These are phyloP conservation scores for Blastobotrys peoriensis DNA, from an alignment of 805 yeast genomes.

Conservation along the genomic window DNA sequence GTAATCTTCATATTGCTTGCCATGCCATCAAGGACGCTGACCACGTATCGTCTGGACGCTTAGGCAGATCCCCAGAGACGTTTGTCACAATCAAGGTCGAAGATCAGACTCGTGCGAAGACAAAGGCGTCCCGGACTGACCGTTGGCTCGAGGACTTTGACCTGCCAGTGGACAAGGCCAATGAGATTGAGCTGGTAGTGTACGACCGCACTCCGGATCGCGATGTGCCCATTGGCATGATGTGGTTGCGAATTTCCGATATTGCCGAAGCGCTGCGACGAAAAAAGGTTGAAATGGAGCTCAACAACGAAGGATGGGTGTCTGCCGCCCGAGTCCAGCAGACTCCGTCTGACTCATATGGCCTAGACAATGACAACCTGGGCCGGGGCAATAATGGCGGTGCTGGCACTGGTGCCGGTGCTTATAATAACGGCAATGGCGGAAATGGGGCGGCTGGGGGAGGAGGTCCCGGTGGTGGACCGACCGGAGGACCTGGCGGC, in stretches of 20 bases:
- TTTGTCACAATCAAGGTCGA: conserved; percentile 75
- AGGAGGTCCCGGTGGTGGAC: too few species aligned
- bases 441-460: conserved; percentile 4
- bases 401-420: conserved; percentile 10
- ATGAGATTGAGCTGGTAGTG: conserved; percentile 83
- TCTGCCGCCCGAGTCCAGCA: conserved; percentile 47
- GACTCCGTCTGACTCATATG: not conserved
- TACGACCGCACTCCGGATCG: conserved; percentile 62
- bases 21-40: conserved; percentile 82
- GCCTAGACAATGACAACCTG: not conserved
- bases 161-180: conserved; percentile 80
- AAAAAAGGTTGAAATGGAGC: conserved; percentile 70
- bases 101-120: conserved; percentile 74
- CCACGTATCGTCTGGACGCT: conserved; percentile 80
- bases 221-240: conserved; percentile 80
- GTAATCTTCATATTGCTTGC: conserved; percentile 67
- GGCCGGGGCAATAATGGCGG: not conserved
- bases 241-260: conserved; percentile 88
- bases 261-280: conserved; percentile 92
- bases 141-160: conserved; percentile 80
- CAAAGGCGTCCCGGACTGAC: conserved; percentile 69
- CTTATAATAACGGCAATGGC: conserved; percentile 9
- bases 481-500: conserved; percentile 1
- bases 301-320: conserved; percentile 79
- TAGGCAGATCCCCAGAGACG: conserved; percentile 74